Conservation (phyloP, 139 green algal species). For the Pycnococcus provasolii region DNA sequence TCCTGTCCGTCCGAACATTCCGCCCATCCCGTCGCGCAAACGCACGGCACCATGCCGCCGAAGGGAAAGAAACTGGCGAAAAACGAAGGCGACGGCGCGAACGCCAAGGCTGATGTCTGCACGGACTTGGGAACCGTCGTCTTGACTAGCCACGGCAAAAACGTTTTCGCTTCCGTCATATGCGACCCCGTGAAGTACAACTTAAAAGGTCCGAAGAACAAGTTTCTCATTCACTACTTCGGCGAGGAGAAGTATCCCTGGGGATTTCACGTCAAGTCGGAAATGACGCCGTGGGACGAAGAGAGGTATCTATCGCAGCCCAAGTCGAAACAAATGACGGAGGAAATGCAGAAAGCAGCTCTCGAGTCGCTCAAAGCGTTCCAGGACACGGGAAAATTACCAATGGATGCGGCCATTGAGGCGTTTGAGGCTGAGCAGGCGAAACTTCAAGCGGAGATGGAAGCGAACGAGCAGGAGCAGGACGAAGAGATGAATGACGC, state of each 20-base stretch:
- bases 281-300: not conserved
- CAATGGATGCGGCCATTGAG: not conserved
- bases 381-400: constrained; percentile 4
- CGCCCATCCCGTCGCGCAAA: too few relatives aligned
- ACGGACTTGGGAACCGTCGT: too few relatives aligned
- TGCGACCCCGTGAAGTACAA: too few relatives aligned
- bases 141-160: too few relatives aligned
- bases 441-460: not conserved
- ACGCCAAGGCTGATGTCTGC: too few relatives aligned
- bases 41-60: too few relatives aligned
- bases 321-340: not conserved
- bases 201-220: too few relatives aligned
- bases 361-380: not conserved
- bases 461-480: not conserved
- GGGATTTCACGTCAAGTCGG: not conserved
- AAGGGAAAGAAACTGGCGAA: too few relatives aligned
- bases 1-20: too few relatives aligned
- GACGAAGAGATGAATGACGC: not conserved
- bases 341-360: not conserved
- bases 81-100: too few relatives aligned
- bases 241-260: not conserved
- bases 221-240: not conserved
- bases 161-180: too few relatives aligned
- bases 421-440: not conserved
- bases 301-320: not conserved